A percentile compares a stretch with the other conserved stretches of the same genome.
These are phyloP conservation scores for Globisporangium mamillatum DNA, from an alignment of 352 stramenopile genomes.

Conservation along the genomic window DNA sequence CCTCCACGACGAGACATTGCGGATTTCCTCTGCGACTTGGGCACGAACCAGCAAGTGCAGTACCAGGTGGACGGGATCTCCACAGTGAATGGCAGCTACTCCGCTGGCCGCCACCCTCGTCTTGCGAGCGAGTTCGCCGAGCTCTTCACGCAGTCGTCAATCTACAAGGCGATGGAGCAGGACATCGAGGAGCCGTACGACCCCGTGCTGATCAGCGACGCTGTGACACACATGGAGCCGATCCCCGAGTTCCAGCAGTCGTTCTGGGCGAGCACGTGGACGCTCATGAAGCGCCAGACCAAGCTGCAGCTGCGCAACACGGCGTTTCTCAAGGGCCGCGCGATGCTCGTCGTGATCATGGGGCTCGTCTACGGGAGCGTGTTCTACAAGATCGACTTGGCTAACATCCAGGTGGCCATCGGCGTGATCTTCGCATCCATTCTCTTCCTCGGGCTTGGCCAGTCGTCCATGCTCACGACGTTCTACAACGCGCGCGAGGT, in stretches of 20 bases:
- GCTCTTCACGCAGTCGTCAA: slow-evolving; percentile 31
- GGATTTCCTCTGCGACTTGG: slow-evolving; percentile 87
- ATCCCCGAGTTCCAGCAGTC: slow-evolving; percentile 43
- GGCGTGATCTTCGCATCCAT: slow-evolving; percentile 84
- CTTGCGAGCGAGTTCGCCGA: slow-evolving; percentile 42
- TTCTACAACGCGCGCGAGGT: slow-evolving; percentile 68
- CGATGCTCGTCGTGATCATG: slow-evolving; percentile 50
- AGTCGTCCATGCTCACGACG: slow-evolving; percentile 72
- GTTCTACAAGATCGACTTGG: slow-evolving; percentile 51
- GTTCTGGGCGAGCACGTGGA: slow-evolving; percentile 42
- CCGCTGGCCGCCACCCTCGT: slow-evolving; percentile 17
- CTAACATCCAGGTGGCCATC: slow-evolving; percentile 56
- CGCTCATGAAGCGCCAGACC: slow-evolving; percentile 61
- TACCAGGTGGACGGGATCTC: slow-evolving; percentile 24
- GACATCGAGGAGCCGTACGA: slow-evolving; percentile 90
- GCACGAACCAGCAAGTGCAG: slow-evolving; percentile 37
- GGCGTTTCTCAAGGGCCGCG: slow-evolving; percentile 46
- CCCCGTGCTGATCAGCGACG: slow-evolving; percentile 84
- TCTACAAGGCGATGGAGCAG: slow-evolving; percentile 44
- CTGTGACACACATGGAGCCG: slow-evolving; percentile 40
- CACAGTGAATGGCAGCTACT: not conserved
- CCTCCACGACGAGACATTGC: slow-evolving; percentile 73
- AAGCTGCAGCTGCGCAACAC: slow-evolving; percentile 64
- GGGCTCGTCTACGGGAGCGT: slow-evolving; percentile 45
- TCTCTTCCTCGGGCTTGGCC: slow-evolving; percentile 78